Conservation (phyloP, 202 grass and related monocot species). For the Carex arenaria region DNA sequence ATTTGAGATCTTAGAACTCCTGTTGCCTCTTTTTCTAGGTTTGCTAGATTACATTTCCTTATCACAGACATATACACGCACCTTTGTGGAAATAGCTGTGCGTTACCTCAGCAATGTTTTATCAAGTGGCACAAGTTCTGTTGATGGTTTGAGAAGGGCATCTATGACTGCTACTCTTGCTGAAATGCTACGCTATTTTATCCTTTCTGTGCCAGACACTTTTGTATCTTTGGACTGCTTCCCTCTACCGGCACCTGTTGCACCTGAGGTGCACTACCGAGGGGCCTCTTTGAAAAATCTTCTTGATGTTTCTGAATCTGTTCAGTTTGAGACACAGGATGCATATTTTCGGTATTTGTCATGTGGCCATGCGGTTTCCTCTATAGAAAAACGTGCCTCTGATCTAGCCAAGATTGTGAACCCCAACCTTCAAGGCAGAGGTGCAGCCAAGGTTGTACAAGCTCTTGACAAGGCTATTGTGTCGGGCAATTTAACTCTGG, state of each 20-base stretch:
- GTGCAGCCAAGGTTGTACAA: constrained; percentile 87
- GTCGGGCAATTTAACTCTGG: constrained; percentile 58
- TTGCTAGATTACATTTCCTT: constrained; percentile 69
- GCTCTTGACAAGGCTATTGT: constrained; percentile 83
- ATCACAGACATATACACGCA: constrained; percentile 81
- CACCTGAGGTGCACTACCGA: constrained; percentile 64
- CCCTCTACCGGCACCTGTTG: constrained; percentile 70
- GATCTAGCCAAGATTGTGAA: constrained; percentile 78
- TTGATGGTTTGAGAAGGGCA: constrained; percentile 49
- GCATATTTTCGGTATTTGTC: constrained; percentile 71
- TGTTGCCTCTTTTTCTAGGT: constrained; percentile 69
- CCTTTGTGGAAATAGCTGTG: constrained; percentile 65
- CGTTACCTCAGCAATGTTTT: constrained; percentile 56
- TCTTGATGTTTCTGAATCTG: constrained; percentile 42
- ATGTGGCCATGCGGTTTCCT: constrained; percentile 68
- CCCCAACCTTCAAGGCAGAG: constrained; percentile 67
- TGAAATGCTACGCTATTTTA: constrained; percentile 79
- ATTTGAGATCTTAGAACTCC: constrained; percentile 75
- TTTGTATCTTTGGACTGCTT: constrained; percentile 99
- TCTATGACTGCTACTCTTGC: constrained; percentile 59
- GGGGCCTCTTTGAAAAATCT: constrained; percentile 58
- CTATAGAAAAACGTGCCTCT: constrained; percentile 70
- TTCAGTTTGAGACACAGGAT: constrained; percentile 58
- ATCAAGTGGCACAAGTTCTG: constrained; percentile 27
- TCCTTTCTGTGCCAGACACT: constrained; percentile 81